Evolutionary conservation across 805 yeast genomes (phyloP), one percentile per base, ranked within the genome.

Genomic region (Wickerhamomyces mucosus): DNA sequence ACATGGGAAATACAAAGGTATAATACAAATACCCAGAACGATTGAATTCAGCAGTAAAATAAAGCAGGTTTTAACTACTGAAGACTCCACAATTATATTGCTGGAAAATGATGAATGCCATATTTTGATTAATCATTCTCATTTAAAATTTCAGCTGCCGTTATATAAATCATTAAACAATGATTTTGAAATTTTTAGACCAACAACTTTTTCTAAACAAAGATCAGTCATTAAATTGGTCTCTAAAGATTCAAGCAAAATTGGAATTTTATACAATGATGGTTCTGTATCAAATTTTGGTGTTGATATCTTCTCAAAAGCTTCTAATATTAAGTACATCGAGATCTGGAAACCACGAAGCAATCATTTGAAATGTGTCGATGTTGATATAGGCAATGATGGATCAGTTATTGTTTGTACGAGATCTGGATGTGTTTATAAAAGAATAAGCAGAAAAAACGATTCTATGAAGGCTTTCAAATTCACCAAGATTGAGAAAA

Each of bases 381-480:
- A 84, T 54, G 67, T 81, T 20, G 89, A 77, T 45, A 64, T 78
- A 27, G 69, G 80, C 3, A 59, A 56, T 13, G 81, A 78, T 45
- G 94, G 94, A 0, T 73, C 82, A 0, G 51, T 83, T 3, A 59
- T 86, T 1, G 50, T 88, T 1, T 70, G 80, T 39, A 78, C 92
- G 0, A 52, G 61, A 15, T 73, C 75, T 29, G 96, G 96, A 0
- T 67, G 78, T 15, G 82, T 72, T 0, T 84, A 69, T 42, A 59
- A 24, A 33, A 42, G 39, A 33, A 27, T 33, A 3, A 29, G 37
- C 9, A 39, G 44, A 21, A 31, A 33, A 17, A 9, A 15, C 5
- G 35, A 29, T 5, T 32, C 28, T 5, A 47, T 42, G 7, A 57
- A 53, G 39, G 51, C 51, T 39, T 63, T 43, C 47, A 79, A 78